Evolutionary conservation across 306 rosid genomes (phyloP), one percentile per base, ranked within the genome.

Genomic region (Pyrus communis): DNA sequence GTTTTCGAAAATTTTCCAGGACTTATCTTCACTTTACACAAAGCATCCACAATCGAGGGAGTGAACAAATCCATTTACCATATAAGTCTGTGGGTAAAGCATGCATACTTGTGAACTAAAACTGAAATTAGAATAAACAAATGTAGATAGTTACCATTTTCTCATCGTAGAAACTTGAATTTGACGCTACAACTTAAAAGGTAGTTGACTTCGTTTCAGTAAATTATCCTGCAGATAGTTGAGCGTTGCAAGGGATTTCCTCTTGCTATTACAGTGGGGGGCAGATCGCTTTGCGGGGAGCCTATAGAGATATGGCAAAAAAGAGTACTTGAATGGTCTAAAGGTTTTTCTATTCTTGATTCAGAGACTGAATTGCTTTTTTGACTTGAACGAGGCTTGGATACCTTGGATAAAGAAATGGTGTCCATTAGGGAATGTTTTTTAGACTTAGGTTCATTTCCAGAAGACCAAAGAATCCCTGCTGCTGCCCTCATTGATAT

Each of bases 401-500:
- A 84, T 70, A 77, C 69, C 7, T 73, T 61, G 54, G 73, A 82
- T 35, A 22, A 33, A 28, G 46, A 80, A 9, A 35, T 35, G 40
- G 40, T 35, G 2, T 35, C 15, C 13, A 63, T 57, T 67, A 88
- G 71, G 84, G 84, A 92, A 58, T 82, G 92, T 77, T 93, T 93
- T 90, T 93, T 45, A 45, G 17, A 12, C 51, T 45, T 45, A 3
- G 51, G 51, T 45, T 45, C 51, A 45, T 45, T 45, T 81, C 94
- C 91, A 2, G 87, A 86, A 76, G 90, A 80, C 51, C 91, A 82
- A 42, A 87, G 85, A 80, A 93, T 90, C 46, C 87, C 87, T 60
- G 91, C 76, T 10, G 45, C 86, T 63, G 77, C 87, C 40, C 89
- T 91, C 54, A 73, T 91, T 71, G 97, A 89, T 84, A 88, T 89